A percentile compares a stretch with the other conserved stretches of the same genome.
Evolutionary conservation across 2,329 filamentous ascomycete species (phyloP).

Genomic region (Hawksworthiomyces lignivorus): DNA sequence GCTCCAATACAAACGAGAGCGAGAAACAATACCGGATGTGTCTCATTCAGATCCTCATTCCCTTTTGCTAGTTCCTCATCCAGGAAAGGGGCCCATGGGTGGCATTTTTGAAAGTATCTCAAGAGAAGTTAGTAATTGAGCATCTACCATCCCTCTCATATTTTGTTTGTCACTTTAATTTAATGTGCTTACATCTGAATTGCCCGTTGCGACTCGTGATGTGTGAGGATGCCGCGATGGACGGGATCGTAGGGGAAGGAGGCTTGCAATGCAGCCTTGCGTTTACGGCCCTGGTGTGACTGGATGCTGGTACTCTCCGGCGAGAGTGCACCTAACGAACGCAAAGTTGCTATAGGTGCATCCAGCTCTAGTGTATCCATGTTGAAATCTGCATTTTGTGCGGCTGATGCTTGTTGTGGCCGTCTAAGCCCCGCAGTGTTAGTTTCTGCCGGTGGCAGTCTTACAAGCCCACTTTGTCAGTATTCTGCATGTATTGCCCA

Average conservation of each 20-base stretch:
- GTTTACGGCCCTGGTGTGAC: no score
- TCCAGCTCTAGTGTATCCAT: slow-evolving; percentile 3
- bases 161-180: background rate
- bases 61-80: background rate
- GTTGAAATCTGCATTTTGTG: slow-evolving; percentile 3
- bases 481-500: no score
- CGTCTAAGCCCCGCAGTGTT: no score
- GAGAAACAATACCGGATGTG: background rate
- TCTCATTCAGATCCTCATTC: background rate
- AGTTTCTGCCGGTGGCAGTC: no score
- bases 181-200: background rate
- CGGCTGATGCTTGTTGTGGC: no score
- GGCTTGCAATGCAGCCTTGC: no score
- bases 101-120: no score
- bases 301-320: background rate
- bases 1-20: slow-evolving; percentile 1
- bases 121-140: no score
- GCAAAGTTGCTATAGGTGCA: slow-evolving; percentile 1
- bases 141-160: no score
- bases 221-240: background rate
- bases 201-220: background rate
- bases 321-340: slow-evolving; percentile 3
- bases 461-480: no score
- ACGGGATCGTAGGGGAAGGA: slow-evolving; percentile 1
- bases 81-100: slow-evolving; percentile 2